These are phyloP conservation scores for Backusella psychrophila DNA, from an alignment of 192 early-diverging fungal species.

Conservation along the genomic window DNA sequence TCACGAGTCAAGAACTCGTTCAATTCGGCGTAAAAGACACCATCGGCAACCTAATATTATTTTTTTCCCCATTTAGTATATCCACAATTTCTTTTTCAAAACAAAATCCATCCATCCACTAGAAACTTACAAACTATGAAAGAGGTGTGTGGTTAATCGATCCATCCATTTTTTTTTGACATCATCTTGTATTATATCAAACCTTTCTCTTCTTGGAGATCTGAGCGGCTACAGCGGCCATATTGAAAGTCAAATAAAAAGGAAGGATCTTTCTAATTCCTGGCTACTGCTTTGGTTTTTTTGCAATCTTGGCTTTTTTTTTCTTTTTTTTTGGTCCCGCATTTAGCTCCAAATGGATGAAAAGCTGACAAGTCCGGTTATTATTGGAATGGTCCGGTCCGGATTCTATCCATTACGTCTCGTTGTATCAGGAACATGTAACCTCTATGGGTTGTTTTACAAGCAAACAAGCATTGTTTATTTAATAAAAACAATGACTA, in stretches of 20 bases:
- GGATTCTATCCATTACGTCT: no score
- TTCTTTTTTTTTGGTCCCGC: neutral
- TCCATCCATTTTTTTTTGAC: neutral
- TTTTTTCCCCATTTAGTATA: neutral
- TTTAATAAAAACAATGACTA: no score
- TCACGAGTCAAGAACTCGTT: slow-evolving; percentile 99
- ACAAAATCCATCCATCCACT: neutral
- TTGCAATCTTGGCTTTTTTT: neutral
- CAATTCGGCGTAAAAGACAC: slow-evolving; percentile 99
- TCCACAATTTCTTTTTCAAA: neutral
- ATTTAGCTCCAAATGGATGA: no score
- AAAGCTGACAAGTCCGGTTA: no score
- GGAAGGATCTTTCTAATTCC: slow-evolving; percentile 4
- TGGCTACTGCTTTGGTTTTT: neutral
- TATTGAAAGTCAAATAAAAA: slow-evolving; percentile 17
- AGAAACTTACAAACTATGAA: slow-evolving; percentile 11
- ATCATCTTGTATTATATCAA: neutral
- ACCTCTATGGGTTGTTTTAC: no score
- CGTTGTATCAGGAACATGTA: no score
- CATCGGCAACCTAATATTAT: slow-evolving; percentile 79
- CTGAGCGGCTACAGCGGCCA: slow-evolving; percentile 16
- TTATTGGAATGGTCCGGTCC: no score
- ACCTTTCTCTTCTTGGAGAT: slow-evolving; percentile 21
- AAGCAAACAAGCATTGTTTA: no score
- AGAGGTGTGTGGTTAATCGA: neutral